A percentile compares a stretch with the other conserved stretches of the same genome.
Conservation (phyloP, 2,329 filamentous ascomycete species). For the Aspergillus sclerotialis region DNA sequence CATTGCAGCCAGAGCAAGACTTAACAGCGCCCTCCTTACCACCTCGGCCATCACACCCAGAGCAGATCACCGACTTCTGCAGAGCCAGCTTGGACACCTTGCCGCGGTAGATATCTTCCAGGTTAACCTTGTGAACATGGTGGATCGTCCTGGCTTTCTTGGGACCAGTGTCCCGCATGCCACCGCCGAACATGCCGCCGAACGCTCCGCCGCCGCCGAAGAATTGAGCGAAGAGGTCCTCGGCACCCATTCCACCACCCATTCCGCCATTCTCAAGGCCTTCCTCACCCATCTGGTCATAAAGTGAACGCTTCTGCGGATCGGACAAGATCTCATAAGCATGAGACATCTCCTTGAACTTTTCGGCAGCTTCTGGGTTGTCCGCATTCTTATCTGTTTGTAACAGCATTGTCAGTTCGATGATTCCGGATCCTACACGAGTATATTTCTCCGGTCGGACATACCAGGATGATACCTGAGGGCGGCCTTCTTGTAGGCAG, state of each 20-base stretch:
- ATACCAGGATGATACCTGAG: constrained; percentile 85
- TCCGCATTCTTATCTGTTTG: constrained; percentile 84
- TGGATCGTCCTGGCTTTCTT: constrained; percentile 93
- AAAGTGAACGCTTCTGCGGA: constrained; percentile 79
- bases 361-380: constrained; percentile 88
- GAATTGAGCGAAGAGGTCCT: constrained; percentile 96
- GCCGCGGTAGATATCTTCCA: constrained; percentile 96
- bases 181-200: constrained; percentile 69
- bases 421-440: constrained; percentile 1
- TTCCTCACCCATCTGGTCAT: constrained; percentile 97
- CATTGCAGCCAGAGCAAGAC: constrained; percentile 84
- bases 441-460: constrained; percentile 31
- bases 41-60: constrained; percentile 86
- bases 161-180: constrained; percentile 73
- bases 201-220: constrained; percentile 74
- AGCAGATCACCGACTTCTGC: constrained; percentile 95
- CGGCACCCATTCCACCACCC: constrained; percentile 82
- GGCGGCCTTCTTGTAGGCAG: constrained; percentile 89
- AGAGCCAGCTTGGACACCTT: constrained; percentile 96
- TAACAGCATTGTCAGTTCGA: neutral
- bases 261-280: constrained; percentile 81
- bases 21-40: constrained; percentile 98
- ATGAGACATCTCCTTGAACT: constrained; percentile 96
- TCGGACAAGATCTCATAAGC: constrained; percentile 95
- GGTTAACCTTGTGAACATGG: constrained; percentile 95